Percentiles rank a stretch among this genome's conserved stretches.
These are phyloP conservation scores for Acacia pycnantha DNA, from an alignment of 331 rosid genomes.

Conservation along the genomic window DNA sequence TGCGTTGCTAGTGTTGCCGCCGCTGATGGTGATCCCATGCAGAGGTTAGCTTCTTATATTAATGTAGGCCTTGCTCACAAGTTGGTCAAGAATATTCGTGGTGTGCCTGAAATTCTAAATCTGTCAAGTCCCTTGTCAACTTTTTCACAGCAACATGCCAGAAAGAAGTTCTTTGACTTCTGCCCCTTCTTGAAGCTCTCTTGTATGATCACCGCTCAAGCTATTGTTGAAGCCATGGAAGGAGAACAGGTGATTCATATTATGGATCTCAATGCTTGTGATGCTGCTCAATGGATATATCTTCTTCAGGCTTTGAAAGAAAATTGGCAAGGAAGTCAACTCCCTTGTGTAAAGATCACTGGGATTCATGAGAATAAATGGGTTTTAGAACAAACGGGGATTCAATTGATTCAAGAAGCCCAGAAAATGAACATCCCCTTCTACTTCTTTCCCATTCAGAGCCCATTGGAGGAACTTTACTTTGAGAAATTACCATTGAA, in stretches of 20 bases:
- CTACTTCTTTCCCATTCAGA: slow-evolving; percentile 46
- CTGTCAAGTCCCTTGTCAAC: slow-evolving; percentile 44
- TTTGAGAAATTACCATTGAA: slow-evolving; percentile 54
- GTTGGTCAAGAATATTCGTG: slow-evolving; percentile 43
- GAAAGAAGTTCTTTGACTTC: slow-evolving; percentile 49
- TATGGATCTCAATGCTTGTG: slow-evolving; percentile 63
- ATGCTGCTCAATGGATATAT: slow-evolving; percentile 54
- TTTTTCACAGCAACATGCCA: slow-evolving; percentile 39
- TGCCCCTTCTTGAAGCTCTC: slow-evolving; percentile 63
- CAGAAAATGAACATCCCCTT: slow-evolving; percentile 51
- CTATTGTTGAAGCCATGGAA: slow-evolving; percentile 63
- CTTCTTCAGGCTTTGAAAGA: slow-evolving; percentile 49
- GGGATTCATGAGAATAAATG: slow-evolving; percentile 62
- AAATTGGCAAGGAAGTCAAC: slow-evolving; percentile 32
- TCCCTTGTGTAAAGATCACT: slow-evolving; percentile 53
- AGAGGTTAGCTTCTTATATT: slow-evolving; percentile 60
- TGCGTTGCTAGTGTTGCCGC: slow-evolving; percentile 49
- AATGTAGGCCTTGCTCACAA: slow-evolving; percentile 52
- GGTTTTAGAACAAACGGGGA: slow-evolving; percentile 51
- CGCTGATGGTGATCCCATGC: slow-evolving; percentile 59
- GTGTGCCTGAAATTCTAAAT: slow-evolving; percentile 45
- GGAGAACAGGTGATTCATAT: slow-evolving; percentile 55
- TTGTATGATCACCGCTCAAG: slow-evolving; percentile 48
- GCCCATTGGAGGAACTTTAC: slow-evolving; percentile 57
- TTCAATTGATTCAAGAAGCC: slow-evolving; percentile 51